Conservation (phyloP, 2,329 filamentous ascomycete species). For the Pseudogymnoascus sp. region DNA sequence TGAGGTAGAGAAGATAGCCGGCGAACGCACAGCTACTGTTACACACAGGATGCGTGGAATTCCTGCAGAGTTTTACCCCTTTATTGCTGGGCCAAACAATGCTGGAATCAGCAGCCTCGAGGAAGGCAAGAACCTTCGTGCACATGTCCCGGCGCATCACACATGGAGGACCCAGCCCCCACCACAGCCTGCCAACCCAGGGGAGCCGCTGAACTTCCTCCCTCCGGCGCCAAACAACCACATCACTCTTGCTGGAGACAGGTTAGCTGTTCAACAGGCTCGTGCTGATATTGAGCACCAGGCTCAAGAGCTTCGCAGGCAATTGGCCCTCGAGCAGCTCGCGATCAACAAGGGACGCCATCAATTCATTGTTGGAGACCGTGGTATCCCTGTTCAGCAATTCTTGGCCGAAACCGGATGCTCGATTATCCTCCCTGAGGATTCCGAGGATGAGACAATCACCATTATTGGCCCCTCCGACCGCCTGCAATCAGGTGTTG, state of each 20-base stretch:
- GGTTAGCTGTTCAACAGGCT: constrained; percentile 69
- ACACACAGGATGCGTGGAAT: constrained; percentile 76
- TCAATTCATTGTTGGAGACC: constrained; percentile 87
- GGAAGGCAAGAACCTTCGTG: constrained; percentile 64
- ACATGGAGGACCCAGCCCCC: constrained; percentile 63
- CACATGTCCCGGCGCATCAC: constrained; percentile 77
- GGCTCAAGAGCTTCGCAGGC: constrained; percentile 65
- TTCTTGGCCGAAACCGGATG: constrained; percentile 91
- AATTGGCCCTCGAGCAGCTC: constrained; percentile 70
- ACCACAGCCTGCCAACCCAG: constrained; percentile 52
- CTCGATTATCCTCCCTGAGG: constrained; percentile 71
- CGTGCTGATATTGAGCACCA: constrained; percentile 74
- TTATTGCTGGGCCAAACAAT: constrained; percentile 77
- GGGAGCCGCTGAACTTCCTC: constrained; percentile 61
- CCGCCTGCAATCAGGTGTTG: constrained; percentile 65
- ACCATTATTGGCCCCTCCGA: constrained; percentile 76
- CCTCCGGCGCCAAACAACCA: constrained; percentile 65
- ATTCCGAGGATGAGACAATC: constrained; percentile 68
- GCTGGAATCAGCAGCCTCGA: constrained; percentile 60
- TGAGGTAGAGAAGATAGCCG: constrained; percentile 79
- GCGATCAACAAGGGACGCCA: constrained; percentile 81
- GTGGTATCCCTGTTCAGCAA: constrained; percentile 70
- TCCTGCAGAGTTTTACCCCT: constrained; percentile 89
- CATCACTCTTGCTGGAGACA: constrained; percentile 82
- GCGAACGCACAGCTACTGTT: constrained; percentile 74